These are phyloP conservation scores for Eucalyptus sp. DNA, from an alignment of 345 rosid species.

Conservation along the genomic window DNA sequence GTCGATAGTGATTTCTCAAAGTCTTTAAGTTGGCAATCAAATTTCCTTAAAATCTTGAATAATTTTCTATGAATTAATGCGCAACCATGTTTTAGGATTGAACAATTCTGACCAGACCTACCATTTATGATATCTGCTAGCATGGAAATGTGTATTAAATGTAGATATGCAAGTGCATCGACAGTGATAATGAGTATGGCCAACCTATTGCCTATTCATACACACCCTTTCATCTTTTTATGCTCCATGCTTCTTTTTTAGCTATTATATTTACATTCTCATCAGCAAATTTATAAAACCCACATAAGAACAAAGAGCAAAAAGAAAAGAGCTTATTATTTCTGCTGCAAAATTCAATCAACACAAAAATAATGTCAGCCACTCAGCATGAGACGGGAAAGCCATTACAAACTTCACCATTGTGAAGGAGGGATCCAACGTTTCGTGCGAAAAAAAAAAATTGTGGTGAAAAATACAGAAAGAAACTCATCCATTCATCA, in stretches of 20 bases:
- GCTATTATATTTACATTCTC: background rate
- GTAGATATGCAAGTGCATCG: background rate
- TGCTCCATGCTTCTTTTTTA: background rate
- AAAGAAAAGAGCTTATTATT: background rate
- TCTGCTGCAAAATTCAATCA: background rate
- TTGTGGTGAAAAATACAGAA: background rate
- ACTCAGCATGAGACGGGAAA: background rate
- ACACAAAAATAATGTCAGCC: background rate
- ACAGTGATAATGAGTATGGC: background rate
- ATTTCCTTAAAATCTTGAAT: background rate
- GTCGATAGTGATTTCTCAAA: background rate
- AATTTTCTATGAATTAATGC: background rate
- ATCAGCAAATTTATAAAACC: background rate
- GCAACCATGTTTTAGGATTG: background rate
- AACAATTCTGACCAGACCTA: background rate
- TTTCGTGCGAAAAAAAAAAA: background rate
- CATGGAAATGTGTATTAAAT: background rate
- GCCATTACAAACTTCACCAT: background rate
- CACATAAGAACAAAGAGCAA: background rate
- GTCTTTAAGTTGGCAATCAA: background rate
- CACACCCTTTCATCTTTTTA: background rate
- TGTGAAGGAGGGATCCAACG: background rate
- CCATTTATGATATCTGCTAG: background rate
- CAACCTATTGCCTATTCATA: background rate
- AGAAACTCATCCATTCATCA: background rate